phyloP scores from a whole-genome alignment of 129 eudicot species.

The Artemisia tridentata region DNA sequence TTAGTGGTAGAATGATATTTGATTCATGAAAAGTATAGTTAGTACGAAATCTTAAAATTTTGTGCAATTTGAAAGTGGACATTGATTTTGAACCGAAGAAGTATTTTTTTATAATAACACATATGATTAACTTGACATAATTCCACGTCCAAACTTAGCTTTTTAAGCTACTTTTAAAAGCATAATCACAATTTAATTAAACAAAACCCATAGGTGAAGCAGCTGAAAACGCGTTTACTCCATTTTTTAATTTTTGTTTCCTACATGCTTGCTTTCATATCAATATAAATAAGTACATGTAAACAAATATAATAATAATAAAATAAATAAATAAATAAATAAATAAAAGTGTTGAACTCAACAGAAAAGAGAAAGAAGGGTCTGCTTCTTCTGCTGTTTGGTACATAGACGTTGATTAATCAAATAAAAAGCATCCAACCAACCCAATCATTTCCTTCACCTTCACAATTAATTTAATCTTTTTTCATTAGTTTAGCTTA shows the following conservation, averaged over 20 bases:
- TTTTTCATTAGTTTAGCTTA: conserved; percentile 7
- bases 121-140: neutral
- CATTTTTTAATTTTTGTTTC: conserved; percentile 17
- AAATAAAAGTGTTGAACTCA: neutral
- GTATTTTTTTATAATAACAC: neutral
- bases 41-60: no score
- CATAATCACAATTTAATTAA: neutral
- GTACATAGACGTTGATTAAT: conserved; percentile 32
- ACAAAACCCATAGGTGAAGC: conserved; percentile 11
- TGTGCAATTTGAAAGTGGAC: no score
- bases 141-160: neutral
- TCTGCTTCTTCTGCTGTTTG: conserved; percentile 35
- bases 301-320: conserved; percentile 2
- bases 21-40: no score
- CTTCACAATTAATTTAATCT: conserved; percentile 21
- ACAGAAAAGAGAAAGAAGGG: conserved; percentile 20
- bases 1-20: no score
- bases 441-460: conserved; percentile 39
- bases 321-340: no score
- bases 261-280: conserved; percentile 16
- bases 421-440: conserved; percentile 41
- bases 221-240: conserved; percentile 31
- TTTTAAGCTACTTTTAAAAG: neutral
- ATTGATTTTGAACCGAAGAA: no score
- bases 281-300: neutral